Evolutionary conservation across 2,329 filamentous ascomycete genomes (phyloP), one percentile per base, ranked within the genome.

Genomic region (Eutypella sp.): DNA sequence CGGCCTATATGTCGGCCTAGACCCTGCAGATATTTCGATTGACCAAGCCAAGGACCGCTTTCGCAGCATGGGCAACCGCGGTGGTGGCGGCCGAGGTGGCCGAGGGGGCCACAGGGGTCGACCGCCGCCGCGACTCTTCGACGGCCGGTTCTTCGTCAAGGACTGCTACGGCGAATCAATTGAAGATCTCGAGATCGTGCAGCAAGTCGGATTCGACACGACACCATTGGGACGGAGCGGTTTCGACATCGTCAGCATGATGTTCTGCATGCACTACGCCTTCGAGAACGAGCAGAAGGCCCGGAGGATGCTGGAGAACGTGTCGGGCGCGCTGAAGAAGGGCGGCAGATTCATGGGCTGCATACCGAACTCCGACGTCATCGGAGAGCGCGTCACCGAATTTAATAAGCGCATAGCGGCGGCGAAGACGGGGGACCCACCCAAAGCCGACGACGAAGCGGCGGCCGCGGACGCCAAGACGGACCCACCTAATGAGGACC

Each of bases 261-360:
- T 99, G 93, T 99, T 99, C 67, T 95, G 90, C 60, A 93, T 99
- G 83, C 93, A 99, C 70, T 99, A 99, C 65, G 91, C 93, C 5
- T 99, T 97, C 57, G 93, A 97, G 71, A 89, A 76, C 43, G 92
- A 99, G 66, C 80, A 82, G 40, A 95, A 96, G 66, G 89, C 92
- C 2, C 82, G 89, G 38, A 87, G 82, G 51, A 97, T 99, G 93
- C 76, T 99, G 46, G 81, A 84, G 59, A 99, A 99, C 61, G 92
- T 99, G 3, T 85, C 93, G 0, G 87, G 90, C 1, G 81, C 87
- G 2, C 68, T 99, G 59, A 96, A 92, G 66, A 96, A 97, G 64
- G 93, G 93, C 20, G 93, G 93, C 1, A 83, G 90, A 31, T 95
- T 99, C 67, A 85, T 99, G 47, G 93, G 93, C 24, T 90, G 89